Evolutionary conservation across 1,284 basidiomycete genomes (phyloP), one percentile per base, ranked within the genome.

Genomic region (Ustilago loliicola): DNA sequence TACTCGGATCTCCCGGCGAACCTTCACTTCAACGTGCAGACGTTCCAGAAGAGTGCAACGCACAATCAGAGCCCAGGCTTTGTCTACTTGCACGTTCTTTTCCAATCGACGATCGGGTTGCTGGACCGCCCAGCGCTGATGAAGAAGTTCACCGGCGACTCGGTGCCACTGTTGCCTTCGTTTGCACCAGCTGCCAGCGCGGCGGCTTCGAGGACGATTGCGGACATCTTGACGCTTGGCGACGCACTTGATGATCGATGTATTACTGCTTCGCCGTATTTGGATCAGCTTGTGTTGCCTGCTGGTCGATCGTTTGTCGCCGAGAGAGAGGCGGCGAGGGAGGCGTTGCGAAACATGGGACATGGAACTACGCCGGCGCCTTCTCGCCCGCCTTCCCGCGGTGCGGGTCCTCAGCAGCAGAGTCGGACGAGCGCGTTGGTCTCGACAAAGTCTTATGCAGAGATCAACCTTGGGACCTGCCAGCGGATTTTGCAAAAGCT

Each of bases 91-190:
- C 80, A 82, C 48, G 77, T 80, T 23, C 74, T 82, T 8, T 77
- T 82, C 72, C 80, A 82, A 62, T 79, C 77, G 11, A 82, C 80
- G 19, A 82, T 82, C 40, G 80, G 79, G 4, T 54, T 82, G 56
- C 58, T 82, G 45, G 76, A 82, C 36, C 71, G 80, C 10, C 80
- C 80, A 7, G 66, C 73, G 32, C 54, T 82, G 36, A 68, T 82
- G 67, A 74, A 79, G 56, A 75, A 74, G 68, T 75, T 79, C 42
- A 75, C 72, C 9, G 59, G 45, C 6, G 72, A 79, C 21, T 72
- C 72, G 55, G 68, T 51, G 17, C 76, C 76, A 21, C 23, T 74
- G 40, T 38, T 79, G 57, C 77, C 77, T 5, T 61, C 54, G 11
- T 76, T 79, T 65, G 72, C 72, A 17, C 72, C 75, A 0, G 73